Percentiles rank a stretch among this genome's conserved stretches.
These are phyloP conservation scores for Claviceps pazoutovae DNA, from an alignment of 2,329 filamentous ascomycete species.

Conservation along the genomic window DNA sequence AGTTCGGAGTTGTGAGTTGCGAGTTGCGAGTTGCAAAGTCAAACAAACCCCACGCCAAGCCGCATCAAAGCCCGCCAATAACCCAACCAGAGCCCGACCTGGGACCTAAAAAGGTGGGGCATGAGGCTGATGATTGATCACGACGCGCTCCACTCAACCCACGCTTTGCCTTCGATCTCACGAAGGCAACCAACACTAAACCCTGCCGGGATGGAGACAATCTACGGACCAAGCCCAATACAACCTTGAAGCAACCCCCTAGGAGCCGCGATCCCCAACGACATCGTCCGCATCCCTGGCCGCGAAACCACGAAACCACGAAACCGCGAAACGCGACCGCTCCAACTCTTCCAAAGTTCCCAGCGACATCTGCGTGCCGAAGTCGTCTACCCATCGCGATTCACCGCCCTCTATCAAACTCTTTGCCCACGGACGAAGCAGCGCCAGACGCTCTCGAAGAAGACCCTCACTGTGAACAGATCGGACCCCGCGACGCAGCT, in stretches of 20 bases:
- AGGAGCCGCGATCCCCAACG: slow-evolving; percentile 5
- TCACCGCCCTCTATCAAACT: too few relatives aligned
- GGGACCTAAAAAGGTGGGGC: not conserved
- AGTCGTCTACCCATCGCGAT: not conserved
- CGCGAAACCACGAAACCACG: slow-evolving; percentile 1
- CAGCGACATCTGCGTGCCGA: not conserved
- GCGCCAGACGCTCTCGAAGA: not conserved
- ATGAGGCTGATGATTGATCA: not conserved
- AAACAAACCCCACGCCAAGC: not conserved
- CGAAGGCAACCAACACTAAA: slow-evolving; percentile 4
- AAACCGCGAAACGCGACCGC: not conserved
- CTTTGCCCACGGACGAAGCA: too few relatives aligned
- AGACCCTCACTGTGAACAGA: not conserved
- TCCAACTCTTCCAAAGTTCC: not conserved
- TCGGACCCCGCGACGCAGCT: not conserved
- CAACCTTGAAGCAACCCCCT: slow-evolving; percentile 2
- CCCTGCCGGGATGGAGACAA: slow-evolving; percentile 5
- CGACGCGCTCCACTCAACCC: not conserved
- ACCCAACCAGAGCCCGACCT: not conserved
- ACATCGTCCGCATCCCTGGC: slow-evolving; percentile 1
- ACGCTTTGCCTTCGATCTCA: not conserved
- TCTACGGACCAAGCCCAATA: not conserved
- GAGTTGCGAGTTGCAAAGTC: too few relatives aligned
- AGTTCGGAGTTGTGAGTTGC: too few relatives aligned
- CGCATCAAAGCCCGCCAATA: too few relatives aligned